phyloP scores from a whole-genome alignment of 495 filamentous ascomycete genomes.

The Xylaria grammica region DNA sequence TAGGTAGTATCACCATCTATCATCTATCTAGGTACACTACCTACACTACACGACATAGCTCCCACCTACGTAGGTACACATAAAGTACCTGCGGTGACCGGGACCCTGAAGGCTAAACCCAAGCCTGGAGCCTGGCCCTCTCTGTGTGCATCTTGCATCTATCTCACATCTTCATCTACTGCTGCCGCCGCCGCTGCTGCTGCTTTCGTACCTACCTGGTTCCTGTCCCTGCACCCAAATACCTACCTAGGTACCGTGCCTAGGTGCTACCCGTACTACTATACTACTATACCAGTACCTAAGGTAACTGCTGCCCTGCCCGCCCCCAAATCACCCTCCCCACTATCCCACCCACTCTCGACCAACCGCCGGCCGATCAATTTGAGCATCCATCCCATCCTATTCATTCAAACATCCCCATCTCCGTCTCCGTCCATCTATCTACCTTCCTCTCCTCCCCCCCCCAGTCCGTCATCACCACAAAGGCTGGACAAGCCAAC shows the following conservation, averaged over 20 bases:
- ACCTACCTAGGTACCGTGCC: neutral
- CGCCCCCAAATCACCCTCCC: neutral
- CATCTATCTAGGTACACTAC: neutral
- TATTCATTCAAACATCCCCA: conserved; percentile 24
- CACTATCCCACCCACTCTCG: neutral
- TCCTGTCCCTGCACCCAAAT: neutral
- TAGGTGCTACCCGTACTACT: too few species aligned
- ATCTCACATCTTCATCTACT: too few species aligned
- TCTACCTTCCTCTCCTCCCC: conserved; percentile 8
- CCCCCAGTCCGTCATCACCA: conserved; percentile 22
- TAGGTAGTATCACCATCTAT: too few species aligned
- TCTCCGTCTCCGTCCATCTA: conserved; percentile 26
- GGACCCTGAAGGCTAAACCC: too few species aligned
- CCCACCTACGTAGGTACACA: too few species aligned
- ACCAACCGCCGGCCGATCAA: conserved; percentile 14
- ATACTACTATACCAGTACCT: neutral
- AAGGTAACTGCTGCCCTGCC: neutral
- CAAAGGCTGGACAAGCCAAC: conserved; percentile 15
- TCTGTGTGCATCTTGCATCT: too few species aligned
- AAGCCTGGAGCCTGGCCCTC: too few species aligned
- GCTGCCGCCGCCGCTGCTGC: too few species aligned
- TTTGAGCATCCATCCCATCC: conserved; percentile 17
- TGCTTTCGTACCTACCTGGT: neutral
- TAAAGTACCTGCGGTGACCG: too few species aligned
- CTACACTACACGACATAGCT: too few species aligned